Base-by-base conservation (phyloP, 2,329 filamentous ascomycete species). In the Exophiala phaeomuriformis region DNA sequence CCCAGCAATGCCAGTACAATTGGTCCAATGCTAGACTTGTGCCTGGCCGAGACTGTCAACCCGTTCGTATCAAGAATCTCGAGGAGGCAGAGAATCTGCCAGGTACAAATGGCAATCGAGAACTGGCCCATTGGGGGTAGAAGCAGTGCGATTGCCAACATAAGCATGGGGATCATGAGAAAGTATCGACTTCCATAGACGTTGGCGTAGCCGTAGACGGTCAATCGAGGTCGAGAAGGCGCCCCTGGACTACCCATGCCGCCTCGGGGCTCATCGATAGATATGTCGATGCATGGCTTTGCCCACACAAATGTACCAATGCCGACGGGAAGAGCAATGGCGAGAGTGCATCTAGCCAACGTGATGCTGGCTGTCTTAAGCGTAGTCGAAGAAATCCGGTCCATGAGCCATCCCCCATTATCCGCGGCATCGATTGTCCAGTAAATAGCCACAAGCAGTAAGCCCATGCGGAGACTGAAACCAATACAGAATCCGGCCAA, bases 71-170 rank as follows among this genome's bases (percentile, higher is more conserved):
- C 80, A 50, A 84, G 70, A 49, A 84, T 80, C 62, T 84, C 82
- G 46, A 82, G 73, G 1, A 84, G 79, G 7, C 88, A 89, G 56
- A 98, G 81, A 41, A 95, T 83, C 71, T 96, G 91, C 83, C 90
- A 91, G 56, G 90, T 75, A 69, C 93, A 82, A 47, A 97, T 75
- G 5, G 82, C 86, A 47, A 97, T 79, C 0, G 90, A 83, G 47
- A 89, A 90, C 53, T 84, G 84, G 48, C 93, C 93, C 88, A 98
- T 94, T 10, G 93, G 93, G 68, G 97, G 97, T 59, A 91, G 86
- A 29, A 97, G 78, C 5, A 96, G 77, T 50, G 89, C 52, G 7
- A 60, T 47, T 8, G 97, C 96, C 59, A 91, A 86, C 29, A 97
- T 78, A 4, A 96, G 77, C 49, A 89, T 89, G 61, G 88, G 76